Evolutionary conservation across 2,329 filamentous ascomycete genomes (phyloP).

Genomic region (Penicillium sp.): DNA sequence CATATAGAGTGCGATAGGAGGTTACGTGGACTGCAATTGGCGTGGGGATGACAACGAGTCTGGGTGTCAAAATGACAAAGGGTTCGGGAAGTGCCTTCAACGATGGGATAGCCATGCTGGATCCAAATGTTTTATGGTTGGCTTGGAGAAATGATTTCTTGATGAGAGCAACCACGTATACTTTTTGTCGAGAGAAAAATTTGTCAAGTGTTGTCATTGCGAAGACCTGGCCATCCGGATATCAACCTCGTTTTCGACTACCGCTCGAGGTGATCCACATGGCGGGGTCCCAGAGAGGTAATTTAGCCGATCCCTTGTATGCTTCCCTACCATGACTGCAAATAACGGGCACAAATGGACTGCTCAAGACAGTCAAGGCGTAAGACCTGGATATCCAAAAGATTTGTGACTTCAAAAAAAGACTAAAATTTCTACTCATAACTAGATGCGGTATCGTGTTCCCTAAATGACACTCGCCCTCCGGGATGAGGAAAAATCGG

Average conservation of each 20-base stretch:
- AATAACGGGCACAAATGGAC: no score
- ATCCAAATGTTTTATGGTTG: not conserved
- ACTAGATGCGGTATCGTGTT: no score
- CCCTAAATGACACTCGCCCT: no score
- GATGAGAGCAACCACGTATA: not conserved
- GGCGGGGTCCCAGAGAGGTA: not conserved
- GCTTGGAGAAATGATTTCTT: not conserved
- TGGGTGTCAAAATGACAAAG: conserved; percentile 24
- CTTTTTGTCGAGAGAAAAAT: not conserved
- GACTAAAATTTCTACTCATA: no score
- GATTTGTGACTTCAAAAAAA: no score
- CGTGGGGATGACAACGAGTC: conserved; percentile 26
- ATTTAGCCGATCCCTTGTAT: not conserved
- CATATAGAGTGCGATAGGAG: conserved; percentile 26
- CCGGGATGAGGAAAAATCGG: not conserved
- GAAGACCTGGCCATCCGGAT: not conserved
- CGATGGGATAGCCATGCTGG: not conserved
- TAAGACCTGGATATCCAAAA: no score
- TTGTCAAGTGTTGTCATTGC: no score
- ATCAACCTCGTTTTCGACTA: not conserved
- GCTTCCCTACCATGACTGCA: no score
- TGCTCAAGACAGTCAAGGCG: no score
- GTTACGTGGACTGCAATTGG: conserved; percentile 19
- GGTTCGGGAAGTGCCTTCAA: conserved; percentile 4
- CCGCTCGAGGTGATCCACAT: not conserved